A percentile compares a stretch with the other conserved stretches of the same genome.
phyloP scores from a whole-genome alignment of 2,329 filamentous ascomycete species.

The Aureobasidium sp. region DNA sequence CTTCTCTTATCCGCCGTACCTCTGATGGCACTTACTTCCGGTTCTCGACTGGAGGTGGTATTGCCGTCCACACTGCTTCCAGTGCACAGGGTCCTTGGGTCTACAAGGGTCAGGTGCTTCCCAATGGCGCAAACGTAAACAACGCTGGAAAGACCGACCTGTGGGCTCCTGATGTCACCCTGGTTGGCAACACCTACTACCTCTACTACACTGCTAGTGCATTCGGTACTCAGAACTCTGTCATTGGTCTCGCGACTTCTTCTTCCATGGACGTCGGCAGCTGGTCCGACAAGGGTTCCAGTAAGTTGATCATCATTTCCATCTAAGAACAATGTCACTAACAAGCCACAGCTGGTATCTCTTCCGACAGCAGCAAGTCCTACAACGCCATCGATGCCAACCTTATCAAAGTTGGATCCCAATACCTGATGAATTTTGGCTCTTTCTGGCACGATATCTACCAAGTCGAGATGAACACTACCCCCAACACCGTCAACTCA shows the following conservation, averaged over 20 bases:
- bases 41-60: slow-evolving; percentile 43
- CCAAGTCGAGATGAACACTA: slow-evolving; percentile 42
- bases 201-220: slow-evolving; percentile 58
- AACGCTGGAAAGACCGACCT: slow-evolving; percentile 39
- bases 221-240: slow-evolving; percentile 52
- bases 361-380: slow-evolving; percentile 27
- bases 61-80: slow-evolving; percentile 41
- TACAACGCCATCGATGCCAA: slow-evolving; percentile 46
- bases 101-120: slow-evolving; percentile 37
- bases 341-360: slow-evolving; percentile 36
- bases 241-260: slow-evolving; percentile 51
- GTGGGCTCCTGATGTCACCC: slow-evolving; percentile 54
- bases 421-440: slow-evolving; percentile 52
- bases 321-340: too few species aligned
- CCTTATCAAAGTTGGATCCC: slow-evolving; percentile 33
- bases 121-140: slow-evolving; percentile 37
- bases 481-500: slow-evolving; percentile 18
- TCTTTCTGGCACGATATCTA: slow-evolving; percentile 61
- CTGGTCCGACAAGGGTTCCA: slow-evolving; percentile 53
- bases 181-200: slow-evolving; percentile 52
- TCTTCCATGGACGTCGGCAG: slow-evolving; percentile 41
- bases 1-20: slow-evolving; percentile 37
- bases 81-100: slow-evolving; percentile 44
- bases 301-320: too few species aligned
- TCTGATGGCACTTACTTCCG: slow-evolving; percentile 44